A percentile compares a stretch with the other conserved stretches of the same genome.
Conservation (phyloP, 2,329 filamentous ascomycete genomes). For the Sordariomycetes sp. region DNA sequence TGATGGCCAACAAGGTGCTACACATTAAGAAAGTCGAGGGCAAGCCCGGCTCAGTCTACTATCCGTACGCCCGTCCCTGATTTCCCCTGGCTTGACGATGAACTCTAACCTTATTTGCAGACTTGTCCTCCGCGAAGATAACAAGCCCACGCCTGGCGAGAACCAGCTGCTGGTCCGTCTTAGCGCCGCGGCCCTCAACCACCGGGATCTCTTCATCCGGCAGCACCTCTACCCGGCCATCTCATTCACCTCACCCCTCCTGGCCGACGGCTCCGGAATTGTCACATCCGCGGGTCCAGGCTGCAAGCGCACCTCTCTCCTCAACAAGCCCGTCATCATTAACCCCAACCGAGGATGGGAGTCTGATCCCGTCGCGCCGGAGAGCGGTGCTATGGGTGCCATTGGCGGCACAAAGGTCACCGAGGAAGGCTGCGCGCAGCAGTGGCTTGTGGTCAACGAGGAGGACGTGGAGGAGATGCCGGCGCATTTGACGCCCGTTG, state of each 20-base stretch:
- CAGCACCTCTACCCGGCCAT: slow-evolving; percentile 85
- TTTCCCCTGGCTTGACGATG: neutral
- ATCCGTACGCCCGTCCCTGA: slow-evolving; percentile 46
- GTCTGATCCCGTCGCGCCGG: slow-evolving; percentile 61
- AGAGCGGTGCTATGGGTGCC: slow-evolving; percentile 49
- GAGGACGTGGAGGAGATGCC: slow-evolving; percentile 71
- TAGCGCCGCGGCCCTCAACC: slow-evolving; percentile 77
- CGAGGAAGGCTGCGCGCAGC: slow-evolving; percentile 60
- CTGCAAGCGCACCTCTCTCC: slow-evolving; percentile 22
- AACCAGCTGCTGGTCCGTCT: slow-evolving; percentile 68
- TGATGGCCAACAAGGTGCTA: no score
- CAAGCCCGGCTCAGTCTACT: slow-evolving; percentile 84
- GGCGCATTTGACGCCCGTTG: slow-evolving; percentile 57
- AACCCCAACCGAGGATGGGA: slow-evolving; percentile 75
- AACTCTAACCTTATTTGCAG: neutral
- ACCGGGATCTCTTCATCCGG: slow-evolving; percentile 90
- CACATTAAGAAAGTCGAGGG: slow-evolving; percentile 58
- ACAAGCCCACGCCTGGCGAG: slow-evolving; percentile 53
- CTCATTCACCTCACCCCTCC: slow-evolving; percentile 67
- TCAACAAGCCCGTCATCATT: slow-evolving; percentile 64
- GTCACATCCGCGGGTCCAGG: slow-evolving; percentile 56
- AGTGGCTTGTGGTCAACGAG: slow-evolving; percentile 61
- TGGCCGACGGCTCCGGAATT: slow-evolving; percentile 73
- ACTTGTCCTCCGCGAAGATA: slow-evolving; percentile 45
- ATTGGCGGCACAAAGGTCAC: slow-evolving; percentile 59